Base-by-base conservation (phyloP, 2,329 filamentous ascomycete species). In the Penicillium sp. region DNA sequence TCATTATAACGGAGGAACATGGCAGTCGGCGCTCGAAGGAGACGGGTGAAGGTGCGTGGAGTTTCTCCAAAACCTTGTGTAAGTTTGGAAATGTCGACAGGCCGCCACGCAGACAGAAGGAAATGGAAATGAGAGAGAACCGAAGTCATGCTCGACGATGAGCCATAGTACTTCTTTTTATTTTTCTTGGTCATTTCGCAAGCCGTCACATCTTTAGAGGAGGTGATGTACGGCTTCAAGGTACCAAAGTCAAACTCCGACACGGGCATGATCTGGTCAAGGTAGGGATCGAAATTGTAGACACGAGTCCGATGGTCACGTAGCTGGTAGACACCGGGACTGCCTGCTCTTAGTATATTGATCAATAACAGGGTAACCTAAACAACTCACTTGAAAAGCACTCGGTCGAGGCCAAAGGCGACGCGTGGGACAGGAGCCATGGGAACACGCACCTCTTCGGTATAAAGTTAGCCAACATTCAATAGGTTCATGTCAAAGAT, bases 251-350 rank as follows among this genome's bases (percentile, higher is more conserved):
- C 90, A 68, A 99, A 99, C 68, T 99, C 90, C 2, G 84, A 79
- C 16, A 94, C 87, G 2, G 94, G 92, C 91, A 97, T 97, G 65
- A 99, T 95, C 50, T 86, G 86, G 57, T 91, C 85, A 19, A 99
- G 82, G 68, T 97, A 97, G 0, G 95, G 94, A 69, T 99, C 93
- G 67, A 99, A 99, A 71, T 99, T 99, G 81, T 86, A 99, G 7
- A 97, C 91, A 17, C 86, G 83, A 37, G 93, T 91, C 55, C 90
- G 84, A 25, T 88, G 86, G 71, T 99, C 94, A 73, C 96, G 92
- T 49, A 99, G 82, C 48, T 90, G 87, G 71, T 97, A 96, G 36
- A 97, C 90, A 22, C 94, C 92, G 2, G 88, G 88, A 67, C 78
- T 81, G 45, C 30, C 61, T 58, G 31, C 35, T 37, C 28, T 58